Base-by-base conservation (phyloP, 441 rosid genomes). In the Erodium moschatum region DNA sequence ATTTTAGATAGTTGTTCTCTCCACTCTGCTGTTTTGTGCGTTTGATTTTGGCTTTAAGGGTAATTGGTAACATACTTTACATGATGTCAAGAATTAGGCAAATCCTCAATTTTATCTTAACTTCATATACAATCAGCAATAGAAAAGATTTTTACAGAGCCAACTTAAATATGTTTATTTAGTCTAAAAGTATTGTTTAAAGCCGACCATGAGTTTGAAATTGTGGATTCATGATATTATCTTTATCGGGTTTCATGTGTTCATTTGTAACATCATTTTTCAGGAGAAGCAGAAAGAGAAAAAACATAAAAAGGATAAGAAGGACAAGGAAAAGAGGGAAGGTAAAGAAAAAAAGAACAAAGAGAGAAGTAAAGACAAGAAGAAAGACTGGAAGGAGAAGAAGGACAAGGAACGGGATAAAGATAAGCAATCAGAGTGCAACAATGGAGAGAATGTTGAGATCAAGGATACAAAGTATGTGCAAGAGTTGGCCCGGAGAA, bases 281-380 rank as follows among this genome's bases (percentile, higher is more conserved):
- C 83, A 88, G 91, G 91, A 82, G 81, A 88, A 81, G 66, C 72
- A 60, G 64, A 86, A 80, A 78, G 90, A 88, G 76, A 85, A 83
- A 83, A 86, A 72, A 46, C 80, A 76, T 67, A 86, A 84, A 65
- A 88, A 82, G 72, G 89, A 86, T 48, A 86, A 77, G 78, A 81
- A 74, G 64, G 84, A 80, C 69, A 85, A 73, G 69, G 87, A 80
- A 64, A 83, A 81, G 80, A 83, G 68, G 63, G 82, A 81, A 73
- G 82, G 78, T 65, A 81, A 82, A 71, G 88, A 83, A 68, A 82
- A 75, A 69, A 82, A 69, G 70, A 86, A 83, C 64, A 86, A 82
- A 76, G 89, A 80, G 70, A 79, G 80, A 74, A 80, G 66, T 18
- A 85, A 80, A 79, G 86, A 79, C 67, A 88, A 85, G 15, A 86